Percentiles rank a stretch among this genome's conserved stretches.
Conservation (phyloP, 139 green algal species). For the Picochlorum sp. region DNA sequence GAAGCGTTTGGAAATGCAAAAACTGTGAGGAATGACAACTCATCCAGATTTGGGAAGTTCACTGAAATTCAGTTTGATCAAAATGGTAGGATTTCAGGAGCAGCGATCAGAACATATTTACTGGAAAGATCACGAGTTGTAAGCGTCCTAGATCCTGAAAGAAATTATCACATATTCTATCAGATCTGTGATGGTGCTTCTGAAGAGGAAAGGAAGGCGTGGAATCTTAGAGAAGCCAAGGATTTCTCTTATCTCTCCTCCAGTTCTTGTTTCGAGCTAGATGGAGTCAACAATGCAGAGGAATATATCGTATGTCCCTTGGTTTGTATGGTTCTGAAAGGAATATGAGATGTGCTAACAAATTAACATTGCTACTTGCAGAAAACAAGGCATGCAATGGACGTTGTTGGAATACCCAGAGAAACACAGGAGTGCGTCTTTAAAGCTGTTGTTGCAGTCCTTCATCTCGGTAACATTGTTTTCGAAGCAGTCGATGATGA, state of each 20-base stretch:
- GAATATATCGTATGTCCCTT: constrained; percentile 66
- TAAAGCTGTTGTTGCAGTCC: constrained; percentile 76
- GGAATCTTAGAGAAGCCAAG: constrained; percentile 50
- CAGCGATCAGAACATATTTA: constrained; percentile 92
- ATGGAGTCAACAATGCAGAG: constrained; percentile 76
- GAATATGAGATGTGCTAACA: neutral
- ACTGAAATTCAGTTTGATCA: constrained; percentile 96
- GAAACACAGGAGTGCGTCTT: constrained; percentile 76
- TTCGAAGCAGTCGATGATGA: constrained; percentile 56
- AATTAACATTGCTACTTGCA: constrained; percentile 21
- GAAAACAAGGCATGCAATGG: constrained; percentile 83
- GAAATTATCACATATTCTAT: constrained; percentile 99
- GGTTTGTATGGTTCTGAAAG: constrained; percentile 11
- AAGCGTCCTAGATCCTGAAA: constrained; percentile 85
- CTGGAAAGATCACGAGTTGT: constrained; percentile 93
- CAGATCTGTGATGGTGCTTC: constrained; percentile 91
- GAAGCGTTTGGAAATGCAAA: constrained; percentile 99
- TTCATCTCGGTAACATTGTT: constrained; percentile 91
- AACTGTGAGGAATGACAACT: constrained; percentile 97
- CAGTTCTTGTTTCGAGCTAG: constrained; percentile 76
- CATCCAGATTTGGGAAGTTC: constrained; percentile 97
- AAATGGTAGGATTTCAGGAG: constrained; percentile 70
- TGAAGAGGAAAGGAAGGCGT: constrained; percentile 45
- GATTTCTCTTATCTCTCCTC: constrained; percentile 86
- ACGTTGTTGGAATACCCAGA: constrained; percentile 80